A percentile compares a stretch with the other conserved stretches of the same genome.
phyloP scores from a whole-genome alignment of 139 green algal genomes.

The Zygnema cylindricum region DNA sequence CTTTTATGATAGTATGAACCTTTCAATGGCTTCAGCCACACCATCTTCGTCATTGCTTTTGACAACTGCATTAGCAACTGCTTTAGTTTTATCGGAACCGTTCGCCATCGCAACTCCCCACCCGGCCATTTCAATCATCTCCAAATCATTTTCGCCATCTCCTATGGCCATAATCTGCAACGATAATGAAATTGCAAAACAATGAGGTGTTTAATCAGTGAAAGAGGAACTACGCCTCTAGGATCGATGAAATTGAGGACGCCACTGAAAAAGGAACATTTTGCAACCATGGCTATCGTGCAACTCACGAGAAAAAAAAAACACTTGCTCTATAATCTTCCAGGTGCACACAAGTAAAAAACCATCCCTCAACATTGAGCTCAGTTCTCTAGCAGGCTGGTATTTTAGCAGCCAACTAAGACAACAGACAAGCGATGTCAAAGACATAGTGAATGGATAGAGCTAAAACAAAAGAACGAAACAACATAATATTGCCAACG shows the following conservation, averaged over 20 bases:
- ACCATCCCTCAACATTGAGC: not conserved
- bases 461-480: not conserved
- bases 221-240: too few species aligned
- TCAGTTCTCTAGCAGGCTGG: not conserved
- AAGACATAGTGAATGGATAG: too few species aligned
- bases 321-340: too few species aligned
- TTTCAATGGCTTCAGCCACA: constrained; percentile 89
- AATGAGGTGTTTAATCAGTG: too few species aligned
- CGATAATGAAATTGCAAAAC: not conserved
- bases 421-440: too few species aligned
- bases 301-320: too few species aligned
- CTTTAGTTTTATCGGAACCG: constrained; percentile 76
- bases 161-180: constrained; percentile 84
- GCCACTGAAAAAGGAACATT: too few species aligned
- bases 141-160: constrained; percentile 90
- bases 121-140: constrained; percentile 80
- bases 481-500: not conserved
- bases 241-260: too few species aligned
- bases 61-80: constrained; percentile 68
- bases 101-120: constrained; percentile 96
- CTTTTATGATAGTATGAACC: constrained; percentile 79
- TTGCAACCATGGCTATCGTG: too few species aligned
- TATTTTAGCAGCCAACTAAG: too few species aligned
- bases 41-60: constrained; percentile 85
- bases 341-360: not conserved